Conservation (phyloP, 129 eudicot genomes). For the Tagetes erecta region DNA sequence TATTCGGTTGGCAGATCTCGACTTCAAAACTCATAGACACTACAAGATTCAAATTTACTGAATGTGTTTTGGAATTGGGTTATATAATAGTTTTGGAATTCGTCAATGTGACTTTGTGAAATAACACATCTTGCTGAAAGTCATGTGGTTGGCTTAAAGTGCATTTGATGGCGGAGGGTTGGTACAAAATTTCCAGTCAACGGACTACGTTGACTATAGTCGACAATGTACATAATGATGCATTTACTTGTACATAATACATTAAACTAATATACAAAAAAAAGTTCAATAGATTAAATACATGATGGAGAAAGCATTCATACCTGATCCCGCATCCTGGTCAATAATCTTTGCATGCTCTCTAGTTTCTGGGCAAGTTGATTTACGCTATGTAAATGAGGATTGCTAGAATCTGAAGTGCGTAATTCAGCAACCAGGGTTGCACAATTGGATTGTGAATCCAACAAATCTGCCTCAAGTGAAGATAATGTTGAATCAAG, state of each 20-base stretch:
- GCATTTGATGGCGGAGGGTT: background rate
- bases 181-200: conserved; percentile 1
- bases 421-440: conserved; percentile 42
- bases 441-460: conserved; percentile 59
- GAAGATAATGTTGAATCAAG: conserved; percentile 54
- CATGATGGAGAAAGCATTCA: background rate
- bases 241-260: conserved; percentile 4
- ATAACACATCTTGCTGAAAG: background rate
- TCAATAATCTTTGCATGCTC: conserved; percentile 60
- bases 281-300: background rate
- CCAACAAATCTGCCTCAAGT: conserved; percentile 54
- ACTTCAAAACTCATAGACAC: background rate
- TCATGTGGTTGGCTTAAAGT: too few species aligned
- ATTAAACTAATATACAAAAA: background rate
- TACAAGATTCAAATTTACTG: background rate
- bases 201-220: background rate
- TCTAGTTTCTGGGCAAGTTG: conserved; percentile 58
- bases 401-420: conserved; percentile 38
- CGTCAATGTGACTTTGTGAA: background rate
- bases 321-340: conserved; percentile 44
- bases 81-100: background rate
- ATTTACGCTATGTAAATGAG: conserved; percentile 40
- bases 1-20: background rate
- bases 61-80: background rate
- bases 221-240: background rate